Percentiles rank a stretch among this genome's conserved stretches.
These are phyloP conservation scores for Podila epicladia DNA, from an alignment of 192 early-diverging fungal genomes.

Conservation along the genomic window DNA sequence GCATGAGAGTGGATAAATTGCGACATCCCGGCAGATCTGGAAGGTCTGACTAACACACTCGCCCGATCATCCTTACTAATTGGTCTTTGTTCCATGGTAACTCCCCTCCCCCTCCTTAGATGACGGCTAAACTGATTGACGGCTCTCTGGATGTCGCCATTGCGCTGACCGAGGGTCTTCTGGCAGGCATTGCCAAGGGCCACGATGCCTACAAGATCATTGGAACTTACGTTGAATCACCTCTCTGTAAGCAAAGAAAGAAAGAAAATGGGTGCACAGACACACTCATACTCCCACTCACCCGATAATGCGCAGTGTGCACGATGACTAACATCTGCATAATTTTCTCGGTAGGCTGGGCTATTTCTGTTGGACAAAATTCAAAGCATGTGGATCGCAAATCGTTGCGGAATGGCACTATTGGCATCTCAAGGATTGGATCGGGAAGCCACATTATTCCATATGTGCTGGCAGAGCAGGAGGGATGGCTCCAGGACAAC, in stretches of 20 bases:
- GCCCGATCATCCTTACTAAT: neutral
- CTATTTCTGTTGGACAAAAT: constrained; percentile 67
- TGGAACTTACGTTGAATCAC: constrained; percentile 81
- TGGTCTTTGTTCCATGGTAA: constrained; percentile 54
- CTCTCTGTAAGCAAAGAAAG: constrained; percentile 64
- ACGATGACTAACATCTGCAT: no score
- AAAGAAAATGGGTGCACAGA: neutral
- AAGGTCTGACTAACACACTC: neutral
- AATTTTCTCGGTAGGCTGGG: constrained; percentile 59
- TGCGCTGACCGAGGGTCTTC: constrained; percentile 87
- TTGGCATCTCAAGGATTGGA: constrained; percentile 75
- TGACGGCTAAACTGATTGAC: constrained; percentile 66
- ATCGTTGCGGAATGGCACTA: constrained; percentile 52
- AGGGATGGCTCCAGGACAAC: constrained; percentile 65
- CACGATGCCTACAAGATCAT: constrained; percentile 74
- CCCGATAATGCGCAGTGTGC: no score
- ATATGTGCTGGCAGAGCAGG: constrained; percentile 68
- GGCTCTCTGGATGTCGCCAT: constrained; percentile 84
- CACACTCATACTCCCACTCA: no score
- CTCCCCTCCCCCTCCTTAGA: constrained; percentile 24
- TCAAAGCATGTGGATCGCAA: constrained; percentile 56
- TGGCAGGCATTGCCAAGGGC: constrained; percentile 69
- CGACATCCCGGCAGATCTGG: no score
- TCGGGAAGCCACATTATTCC: constrained; percentile 86
- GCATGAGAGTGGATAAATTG: no score